Evolutionary conservation across 73 alveolate genomes (phyloP).

Genomic region (Symbiodinium pilosum): DNA sequence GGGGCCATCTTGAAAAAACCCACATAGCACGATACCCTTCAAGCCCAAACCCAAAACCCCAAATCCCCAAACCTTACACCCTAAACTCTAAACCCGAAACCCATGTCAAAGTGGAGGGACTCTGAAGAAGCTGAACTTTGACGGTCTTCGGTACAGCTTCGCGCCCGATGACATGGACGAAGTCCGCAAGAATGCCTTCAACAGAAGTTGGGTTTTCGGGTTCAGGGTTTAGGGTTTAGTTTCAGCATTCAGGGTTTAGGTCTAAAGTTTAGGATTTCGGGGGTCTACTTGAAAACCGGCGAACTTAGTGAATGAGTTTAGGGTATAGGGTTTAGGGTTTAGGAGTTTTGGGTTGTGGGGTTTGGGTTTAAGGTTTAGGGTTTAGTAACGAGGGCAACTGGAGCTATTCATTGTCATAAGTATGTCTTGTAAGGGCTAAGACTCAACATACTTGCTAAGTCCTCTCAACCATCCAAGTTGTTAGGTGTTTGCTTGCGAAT

Average conservation of each 20-base stretch:
- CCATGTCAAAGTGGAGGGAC: not conserved
- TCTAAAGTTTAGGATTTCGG: not conserved
- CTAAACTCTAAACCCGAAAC: not conserved
- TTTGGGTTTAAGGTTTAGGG: not conserved
- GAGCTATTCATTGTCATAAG: too few species aligned
- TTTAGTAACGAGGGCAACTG: too few species aligned
- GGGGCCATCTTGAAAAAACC: too few species aligned
- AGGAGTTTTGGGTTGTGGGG: not conserved
- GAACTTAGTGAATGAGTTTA: not conserved
- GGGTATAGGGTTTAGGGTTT: not conserved
- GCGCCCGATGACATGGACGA: slow-evolving; percentile 70
- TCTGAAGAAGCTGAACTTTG: slow-evolving; percentile 76
- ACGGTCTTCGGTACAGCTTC: slow-evolving; percentile 40
- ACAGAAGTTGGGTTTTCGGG: not conserved
- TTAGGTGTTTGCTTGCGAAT: not conserved
- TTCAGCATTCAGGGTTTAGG: not conserved
- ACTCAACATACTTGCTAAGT: too few species aligned
- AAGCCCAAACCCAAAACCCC: not conserved
- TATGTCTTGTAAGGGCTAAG: too few species aligned
- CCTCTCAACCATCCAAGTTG: not conserved
- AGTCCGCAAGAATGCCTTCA: slow-evolving; percentile 69
- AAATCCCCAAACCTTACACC: not conserved
- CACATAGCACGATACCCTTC: not conserved
- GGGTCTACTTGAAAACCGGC: not conserved
- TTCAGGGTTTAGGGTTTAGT: not conserved